phyloP scores from a whole-genome alignment of 1,284 basidiomycete genomes.

The Cutaneotrichosporon cyanovorans region DNA sequence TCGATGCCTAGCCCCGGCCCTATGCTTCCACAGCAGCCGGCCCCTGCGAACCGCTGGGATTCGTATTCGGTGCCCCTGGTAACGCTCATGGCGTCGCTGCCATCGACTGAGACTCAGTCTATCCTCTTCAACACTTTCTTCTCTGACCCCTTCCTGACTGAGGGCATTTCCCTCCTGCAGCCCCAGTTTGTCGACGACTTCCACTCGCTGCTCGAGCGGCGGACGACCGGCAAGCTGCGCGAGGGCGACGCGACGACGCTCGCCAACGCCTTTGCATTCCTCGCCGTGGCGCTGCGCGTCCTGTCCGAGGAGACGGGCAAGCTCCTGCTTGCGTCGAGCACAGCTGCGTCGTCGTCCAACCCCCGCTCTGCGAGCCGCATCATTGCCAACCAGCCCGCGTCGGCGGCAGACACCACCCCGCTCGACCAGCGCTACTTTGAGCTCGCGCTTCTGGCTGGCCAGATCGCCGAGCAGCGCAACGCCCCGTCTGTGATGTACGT shows the following conservation, averaged over 20 bases:
- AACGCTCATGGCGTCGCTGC: constrained; percentile 30
- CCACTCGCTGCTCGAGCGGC: constrained; percentile 27
- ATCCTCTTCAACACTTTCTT: constrained; percentile 41
- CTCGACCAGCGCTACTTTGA: constrained; percentile 42
- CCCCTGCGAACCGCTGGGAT: constrained; percentile 17
- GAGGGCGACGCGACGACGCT: constrained; percentile 40
- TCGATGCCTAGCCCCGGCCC: background rate
- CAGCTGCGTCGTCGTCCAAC: constrained; percentile 8
- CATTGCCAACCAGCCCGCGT: constrained; percentile 16
- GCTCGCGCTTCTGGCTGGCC: constrained; percentile 28
- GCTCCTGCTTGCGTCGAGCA: constrained; percentile 30
- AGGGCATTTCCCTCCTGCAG: constrained; percentile 39
- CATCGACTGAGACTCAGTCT: constrained; percentile 29
- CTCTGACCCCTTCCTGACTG: constrained; percentile 37
- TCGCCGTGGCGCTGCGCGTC: constrained; percentile 32
- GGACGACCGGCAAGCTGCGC: constrained; percentile 15
- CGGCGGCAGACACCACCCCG: constrained; percentile 26
- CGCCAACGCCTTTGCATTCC: constrained; percentile 34
- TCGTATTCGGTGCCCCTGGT: constrained; percentile 28
- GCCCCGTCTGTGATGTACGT: constrained; percentile 37
- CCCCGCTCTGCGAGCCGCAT: constrained; percentile 19
- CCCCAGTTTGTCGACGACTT: constrained; percentile 34
- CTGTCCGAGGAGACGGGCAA: constrained; percentile 38
- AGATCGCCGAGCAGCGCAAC: constrained; percentile 35
- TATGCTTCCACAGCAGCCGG: background rate